Conservation (phyloP, 371 early-diverging fungal species). For the Blastocladiella emersonii region DNA sequence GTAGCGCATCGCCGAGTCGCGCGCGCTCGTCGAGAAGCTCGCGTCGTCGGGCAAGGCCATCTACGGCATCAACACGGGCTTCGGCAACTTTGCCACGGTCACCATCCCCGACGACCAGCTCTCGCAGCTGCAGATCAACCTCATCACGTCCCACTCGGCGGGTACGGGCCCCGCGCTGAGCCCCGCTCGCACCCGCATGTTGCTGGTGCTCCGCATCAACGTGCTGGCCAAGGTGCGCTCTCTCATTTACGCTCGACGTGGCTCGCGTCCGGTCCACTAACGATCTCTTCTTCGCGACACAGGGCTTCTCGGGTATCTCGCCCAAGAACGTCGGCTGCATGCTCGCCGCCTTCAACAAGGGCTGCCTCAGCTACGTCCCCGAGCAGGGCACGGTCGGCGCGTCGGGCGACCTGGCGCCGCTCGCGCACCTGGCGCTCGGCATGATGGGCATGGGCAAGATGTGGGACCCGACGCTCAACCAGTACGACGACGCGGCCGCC, state of each 20-base stretch:
- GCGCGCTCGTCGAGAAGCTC: slow-evolving; percentile 6
- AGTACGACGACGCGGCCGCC: slow-evolving; percentile 4
- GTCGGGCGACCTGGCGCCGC: slow-evolving; percentile 8
- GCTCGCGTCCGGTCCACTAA: not conserved
- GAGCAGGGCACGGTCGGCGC: slow-evolving; percentile 11
- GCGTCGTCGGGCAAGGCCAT: slow-evolving; percentile 2
- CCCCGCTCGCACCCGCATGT: slow-evolving; percentile 7
- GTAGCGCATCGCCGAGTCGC: slow-evolving; percentile 4
- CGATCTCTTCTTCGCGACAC: not conserved
- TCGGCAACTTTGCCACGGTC: slow-evolving; percentile 11
- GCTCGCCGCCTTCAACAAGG: slow-evolving; percentile 5
- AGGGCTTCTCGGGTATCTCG: slow-evolving; percentile 5
- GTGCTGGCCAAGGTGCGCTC: slow-evolving; percentile 10
- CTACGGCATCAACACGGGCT: slow-evolving; percentile 10
- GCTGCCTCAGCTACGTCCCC: slow-evolving; percentile 5
- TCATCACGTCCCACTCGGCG: slow-evolving; percentile 9
- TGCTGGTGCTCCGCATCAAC: slow-evolving; percentile 9
- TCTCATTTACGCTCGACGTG: not conserved
- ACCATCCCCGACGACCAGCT: slow-evolving; percentile 8
- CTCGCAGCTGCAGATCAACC: slow-evolving; percentile 7
- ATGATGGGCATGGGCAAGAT: slow-evolving; percentile 9
- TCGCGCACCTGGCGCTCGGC: slow-evolving; percentile 7
- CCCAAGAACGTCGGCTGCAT: slow-evolving; percentile 4
- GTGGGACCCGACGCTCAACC: not conserved
- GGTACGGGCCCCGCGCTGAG: slow-evolving; percentile 6